Evolutionary conservation across 768 basidiomycete genomes (phyloP).

Genomic region (Candolleomyces eurysporus): DNA sequence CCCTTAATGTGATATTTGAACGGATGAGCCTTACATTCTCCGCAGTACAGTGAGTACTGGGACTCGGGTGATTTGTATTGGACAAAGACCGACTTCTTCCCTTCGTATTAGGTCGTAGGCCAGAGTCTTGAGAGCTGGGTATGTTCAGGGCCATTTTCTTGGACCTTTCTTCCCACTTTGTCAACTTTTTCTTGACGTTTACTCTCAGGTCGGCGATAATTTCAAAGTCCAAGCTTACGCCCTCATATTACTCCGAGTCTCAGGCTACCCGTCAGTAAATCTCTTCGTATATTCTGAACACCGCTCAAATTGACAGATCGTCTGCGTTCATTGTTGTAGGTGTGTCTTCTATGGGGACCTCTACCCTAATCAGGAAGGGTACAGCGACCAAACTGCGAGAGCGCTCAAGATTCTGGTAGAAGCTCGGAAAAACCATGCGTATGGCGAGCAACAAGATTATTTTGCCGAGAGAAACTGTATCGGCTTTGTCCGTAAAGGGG

Average conservation of each 20-base stretch:
- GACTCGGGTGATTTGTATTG: not conserved
- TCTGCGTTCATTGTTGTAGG: constrained; percentile 31
- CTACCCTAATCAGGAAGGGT: constrained; percentile 70
- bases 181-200: not conserved
- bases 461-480: constrained; percentile 56
- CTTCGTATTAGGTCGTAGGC: constrained; percentile 45
- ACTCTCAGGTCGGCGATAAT: constrained; percentile 53
- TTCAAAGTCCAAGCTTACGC: constrained; percentile 87
- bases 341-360: constrained; percentile 89
- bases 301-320: not conserved
- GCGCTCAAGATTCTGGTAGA: constrained; percentile 56
- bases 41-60: constrained; percentile 56
- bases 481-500: constrained; percentile 72
- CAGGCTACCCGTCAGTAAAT: constrained; percentile 69
- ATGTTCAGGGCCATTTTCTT: constrained; percentile 16
- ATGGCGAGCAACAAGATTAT: constrained; percentile 65
- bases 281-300: constrained; percentile 1
- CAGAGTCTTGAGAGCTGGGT: constrained; percentile 86
- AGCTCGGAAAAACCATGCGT: constrained; percentile 64
- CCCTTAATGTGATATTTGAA: constrained; percentile 4
- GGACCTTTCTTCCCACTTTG: constrained; percentile 5
- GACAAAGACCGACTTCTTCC: constrained; percentile 1
- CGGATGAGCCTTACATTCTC: constrained; percentile 6
- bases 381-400: constrained; percentile 47
- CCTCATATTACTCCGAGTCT: constrained; percentile 65